Evolutionary conservation across 345 rosid species (phyloP).

Genomic region (Chamaenerion angustifolium): DNA sequence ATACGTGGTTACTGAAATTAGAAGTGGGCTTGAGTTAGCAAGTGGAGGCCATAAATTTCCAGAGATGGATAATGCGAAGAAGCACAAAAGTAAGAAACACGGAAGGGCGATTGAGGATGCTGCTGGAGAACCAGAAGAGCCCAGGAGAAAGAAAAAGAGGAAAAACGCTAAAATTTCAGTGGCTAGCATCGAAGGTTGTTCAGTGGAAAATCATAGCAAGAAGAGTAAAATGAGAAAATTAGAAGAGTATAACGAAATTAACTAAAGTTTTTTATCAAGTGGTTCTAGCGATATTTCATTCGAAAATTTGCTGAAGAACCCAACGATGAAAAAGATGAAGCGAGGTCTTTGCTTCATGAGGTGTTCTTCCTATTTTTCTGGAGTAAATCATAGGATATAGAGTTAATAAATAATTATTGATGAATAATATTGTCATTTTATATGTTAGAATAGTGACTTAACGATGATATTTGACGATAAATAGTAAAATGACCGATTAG

Average conservation of each 20-base stretch:
- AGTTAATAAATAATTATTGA: too few relatives aligned
- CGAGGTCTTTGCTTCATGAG: too few relatives aligned
- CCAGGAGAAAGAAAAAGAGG: conserved; percentile 6
- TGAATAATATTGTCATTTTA: too few relatives aligned
- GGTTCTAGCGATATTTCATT: neutral
- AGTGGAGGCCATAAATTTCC: neutral
- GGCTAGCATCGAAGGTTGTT: neutral
- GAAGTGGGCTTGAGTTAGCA: neutral
- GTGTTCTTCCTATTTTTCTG: too few relatives aligned
- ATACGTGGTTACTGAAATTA: neutral
- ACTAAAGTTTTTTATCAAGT: too few relatives aligned
- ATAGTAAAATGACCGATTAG: too few relatives aligned
- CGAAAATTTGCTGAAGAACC: neutral
- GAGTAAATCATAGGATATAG: too few relatives aligned
- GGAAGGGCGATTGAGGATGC: conserved; percentile 1
- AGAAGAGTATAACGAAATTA: neutral
- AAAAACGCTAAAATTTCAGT: conserved; percentile 1
- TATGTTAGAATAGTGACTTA: too few relatives aligned
- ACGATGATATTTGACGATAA: too few relatives aligned
- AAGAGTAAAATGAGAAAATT: conserved; percentile 7
- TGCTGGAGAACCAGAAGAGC: too few relatives aligned
- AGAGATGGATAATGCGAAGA: conserved; percentile 1
- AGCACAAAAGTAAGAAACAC: conserved; percentile 3
- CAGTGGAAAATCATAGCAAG: neutral
- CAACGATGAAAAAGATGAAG: too few relatives aligned